phyloP scores from a whole-genome alignment of 495 filamentous ascomycete genomes.

The Pseudevernia furfuracea region DNA sequence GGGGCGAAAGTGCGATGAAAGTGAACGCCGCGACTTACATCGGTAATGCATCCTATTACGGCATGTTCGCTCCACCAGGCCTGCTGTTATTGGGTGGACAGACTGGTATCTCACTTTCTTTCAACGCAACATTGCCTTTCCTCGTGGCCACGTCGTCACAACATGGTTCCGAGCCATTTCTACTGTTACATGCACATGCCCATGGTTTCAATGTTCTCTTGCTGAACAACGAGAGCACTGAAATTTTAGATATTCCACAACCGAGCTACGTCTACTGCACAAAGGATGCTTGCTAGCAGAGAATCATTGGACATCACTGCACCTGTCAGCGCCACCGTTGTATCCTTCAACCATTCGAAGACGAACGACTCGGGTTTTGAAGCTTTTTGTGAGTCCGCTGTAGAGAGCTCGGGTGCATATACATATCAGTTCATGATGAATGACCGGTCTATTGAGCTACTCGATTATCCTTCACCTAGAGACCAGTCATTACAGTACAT shows the following conservation, averaged over 20 bases:
- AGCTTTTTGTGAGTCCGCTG: constrained; percentile 6
- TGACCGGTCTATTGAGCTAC: constrained; percentile 8
- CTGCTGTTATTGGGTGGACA: constrained; percentile 12
- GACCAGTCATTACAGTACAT: constrained; percentile 23
- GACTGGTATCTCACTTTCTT: constrained; percentile 21
- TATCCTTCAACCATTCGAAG: constrained; percentile 17
- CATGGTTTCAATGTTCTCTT: constrained; percentile 22
- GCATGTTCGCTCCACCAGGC: constrained; percentile 20
- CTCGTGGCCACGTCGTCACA: background rate
- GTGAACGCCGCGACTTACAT: constrained; percentile 1
- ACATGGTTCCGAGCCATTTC: constrained; percentile 11
- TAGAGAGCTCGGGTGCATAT: constrained; percentile 15
- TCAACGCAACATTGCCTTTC: constrained; percentile 21
- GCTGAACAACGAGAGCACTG: constrained; percentile 12
- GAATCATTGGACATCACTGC: constrained; percentile 18
- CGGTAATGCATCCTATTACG: constrained; percentile 13
- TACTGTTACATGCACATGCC: constrained; percentile 1
- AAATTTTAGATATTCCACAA: constrained; percentile 18
- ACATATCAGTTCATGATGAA: constrained; percentile 13
- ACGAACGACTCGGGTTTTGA: constrained; percentile 3
- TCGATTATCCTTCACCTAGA: constrained; percentile 13
- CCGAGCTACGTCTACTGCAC: constrained; percentile 15
- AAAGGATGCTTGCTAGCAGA: constrained; percentile 13
- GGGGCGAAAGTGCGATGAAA: constrained; percentile 6
- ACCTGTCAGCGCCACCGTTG: constrained; percentile 12